A percentile compares a stretch with the other conserved stretches of the same genome.
phyloP scores from a whole-genome alignment of 768 basidiomycete genomes.

The Strobilomyces dryophilus region DNA sequence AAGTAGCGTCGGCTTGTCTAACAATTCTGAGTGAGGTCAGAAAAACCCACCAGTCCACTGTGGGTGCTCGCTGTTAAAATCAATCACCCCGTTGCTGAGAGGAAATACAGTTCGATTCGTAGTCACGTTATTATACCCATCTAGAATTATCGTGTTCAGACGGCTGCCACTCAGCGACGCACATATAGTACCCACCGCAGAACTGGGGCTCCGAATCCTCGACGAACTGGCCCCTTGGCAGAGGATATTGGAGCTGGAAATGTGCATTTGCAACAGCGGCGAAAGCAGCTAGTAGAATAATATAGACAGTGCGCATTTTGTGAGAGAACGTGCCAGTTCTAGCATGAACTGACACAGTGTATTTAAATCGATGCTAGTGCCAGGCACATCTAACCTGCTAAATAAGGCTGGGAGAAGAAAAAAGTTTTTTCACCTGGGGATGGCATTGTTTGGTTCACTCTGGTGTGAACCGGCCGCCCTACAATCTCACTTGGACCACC shows the following conservation, averaged over 20 bases:
- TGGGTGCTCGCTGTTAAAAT: slow-evolving; percentile 62
- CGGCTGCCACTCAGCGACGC: not conserved
- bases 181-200: slow-evolving; percentile 50
- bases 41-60: slow-evolving; percentile 46
- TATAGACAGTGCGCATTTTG: slow-evolving; percentile 33
- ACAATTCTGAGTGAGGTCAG: not conserved
- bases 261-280: slow-evolving; percentile 57
- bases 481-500: too few relatives aligned
- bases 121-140: slow-evolving; percentile 57
- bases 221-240: slow-evolving; percentile 66
- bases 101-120: slow-evolving; percentile 67
- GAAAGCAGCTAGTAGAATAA: slow-evolving; percentile 36
- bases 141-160: slow-evolving; percentile 32
- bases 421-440: too few relatives aligned
- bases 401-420: too few relatives aligned
- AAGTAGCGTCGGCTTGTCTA: slow-evolving; percentile 1
- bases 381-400: too few relatives aligned
- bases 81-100: slow-evolving; percentile 54
- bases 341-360: too few relatives aligned
- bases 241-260: slow-evolving; percentile 76
- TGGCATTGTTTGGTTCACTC: too few relatives aligned
- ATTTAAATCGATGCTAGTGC: too few relatives aligned
- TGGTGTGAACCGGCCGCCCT: too few relatives aligned
- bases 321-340: not conserved
- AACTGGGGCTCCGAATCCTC: slow-evolving; percentile 54